These are phyloP conservation scores for Stagonosporopsis vannaccii DNA, from an alignment of 2,329 filamentous ascomycete genomes.

Conservation along the genomic window DNA sequence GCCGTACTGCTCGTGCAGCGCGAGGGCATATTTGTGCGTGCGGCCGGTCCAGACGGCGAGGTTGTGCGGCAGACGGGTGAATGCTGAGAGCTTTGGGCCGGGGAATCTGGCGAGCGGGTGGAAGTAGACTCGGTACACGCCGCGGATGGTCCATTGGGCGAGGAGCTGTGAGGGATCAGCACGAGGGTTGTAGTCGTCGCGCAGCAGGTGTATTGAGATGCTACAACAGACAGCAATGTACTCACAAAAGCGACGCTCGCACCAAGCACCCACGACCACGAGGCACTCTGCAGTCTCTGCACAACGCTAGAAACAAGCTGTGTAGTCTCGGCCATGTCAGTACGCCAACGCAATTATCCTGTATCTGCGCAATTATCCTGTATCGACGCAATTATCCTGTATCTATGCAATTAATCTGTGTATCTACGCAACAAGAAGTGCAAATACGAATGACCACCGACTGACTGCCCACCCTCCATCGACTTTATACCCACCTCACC, in stretches of 20 bases:
- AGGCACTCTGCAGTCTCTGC: not conserved
- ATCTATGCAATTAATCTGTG: too few relatives aligned
- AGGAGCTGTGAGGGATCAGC: not conserved
- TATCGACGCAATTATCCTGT: not conserved
- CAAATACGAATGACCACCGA: too few relatives aligned
- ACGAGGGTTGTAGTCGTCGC: not conserved
- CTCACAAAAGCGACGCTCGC: not conserved
- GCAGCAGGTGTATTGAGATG: too few relatives aligned
- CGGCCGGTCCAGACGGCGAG: constrained; percentile 21
- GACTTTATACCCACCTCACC: too few relatives aligned
- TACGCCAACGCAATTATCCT: not conserved
- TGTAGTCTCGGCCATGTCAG: not conserved
- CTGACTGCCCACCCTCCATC: too few relatives aligned
- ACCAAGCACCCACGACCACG: not conserved
- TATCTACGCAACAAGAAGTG: too few relatives aligned
- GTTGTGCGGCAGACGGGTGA: constrained; percentile 44
- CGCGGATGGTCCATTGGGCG: not conserved
- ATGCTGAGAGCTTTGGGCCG: constrained; percentile 50
- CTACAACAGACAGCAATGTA: too few relatives aligned
- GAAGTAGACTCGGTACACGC: constrained; percentile 29
- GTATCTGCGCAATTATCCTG: too few relatives aligned
- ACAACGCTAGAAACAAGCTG: not conserved
- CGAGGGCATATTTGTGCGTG: not conserved
- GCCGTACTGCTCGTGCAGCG: constrained; percentile 53
- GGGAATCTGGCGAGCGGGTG: constrained; percentile 54